These are phyloP conservation scores for Corchorus capsularis DNA, from an alignment of 345 rosid species.

Conservation along the genomic window DNA sequence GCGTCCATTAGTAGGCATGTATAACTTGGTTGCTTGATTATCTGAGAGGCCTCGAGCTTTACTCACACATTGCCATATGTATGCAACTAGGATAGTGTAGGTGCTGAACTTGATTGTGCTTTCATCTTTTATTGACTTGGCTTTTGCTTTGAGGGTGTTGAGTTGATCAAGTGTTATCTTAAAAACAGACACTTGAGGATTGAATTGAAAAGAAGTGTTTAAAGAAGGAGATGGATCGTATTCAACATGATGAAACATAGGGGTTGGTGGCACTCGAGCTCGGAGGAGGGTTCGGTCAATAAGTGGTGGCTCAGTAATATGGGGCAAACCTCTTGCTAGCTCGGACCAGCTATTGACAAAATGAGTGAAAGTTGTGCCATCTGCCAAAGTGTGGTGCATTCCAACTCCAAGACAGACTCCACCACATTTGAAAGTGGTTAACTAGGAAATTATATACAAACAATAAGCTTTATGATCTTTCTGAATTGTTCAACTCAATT, in stretches of 20 bases:
- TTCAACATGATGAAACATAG: constrained; percentile 14
- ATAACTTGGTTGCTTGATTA: constrained; percentile 26
- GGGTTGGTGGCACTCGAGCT: constrained; percentile 52
- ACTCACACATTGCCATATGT: constrained; percentile 36
- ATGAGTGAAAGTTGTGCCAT: constrained; percentile 70
- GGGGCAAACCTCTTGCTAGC: constrained; percentile 64
- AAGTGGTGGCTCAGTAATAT: constrained; percentile 48
- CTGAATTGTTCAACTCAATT: not conserved
- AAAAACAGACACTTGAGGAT: constrained; percentile 3
- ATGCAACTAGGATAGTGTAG: constrained; percentile 26
- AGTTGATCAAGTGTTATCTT: constrained; percentile 21
- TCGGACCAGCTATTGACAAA: constrained; percentile 78
- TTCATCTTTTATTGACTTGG: not conserved
- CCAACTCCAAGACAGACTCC: constrained; percentile 68
- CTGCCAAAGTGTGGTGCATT: constrained; percentile 70
- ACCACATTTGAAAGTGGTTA: constrained; percentile 72
- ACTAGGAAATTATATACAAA: constrained; percentile 34
- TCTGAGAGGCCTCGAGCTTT: constrained; percentile 28
- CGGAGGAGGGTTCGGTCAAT: constrained; percentile 54
- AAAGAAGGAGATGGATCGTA: not conserved
- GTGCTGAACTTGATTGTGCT: constrained; percentile 11
- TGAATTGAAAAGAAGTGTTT: not conserved
- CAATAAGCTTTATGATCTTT: not conserved
- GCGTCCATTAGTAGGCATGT: constrained; percentile 39
- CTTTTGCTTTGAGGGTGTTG: constrained; percentile 24